Base-by-base conservation (phyloP, 1,284 basidiomycete genomes). In the Schizophyllum amplum region DNA sequence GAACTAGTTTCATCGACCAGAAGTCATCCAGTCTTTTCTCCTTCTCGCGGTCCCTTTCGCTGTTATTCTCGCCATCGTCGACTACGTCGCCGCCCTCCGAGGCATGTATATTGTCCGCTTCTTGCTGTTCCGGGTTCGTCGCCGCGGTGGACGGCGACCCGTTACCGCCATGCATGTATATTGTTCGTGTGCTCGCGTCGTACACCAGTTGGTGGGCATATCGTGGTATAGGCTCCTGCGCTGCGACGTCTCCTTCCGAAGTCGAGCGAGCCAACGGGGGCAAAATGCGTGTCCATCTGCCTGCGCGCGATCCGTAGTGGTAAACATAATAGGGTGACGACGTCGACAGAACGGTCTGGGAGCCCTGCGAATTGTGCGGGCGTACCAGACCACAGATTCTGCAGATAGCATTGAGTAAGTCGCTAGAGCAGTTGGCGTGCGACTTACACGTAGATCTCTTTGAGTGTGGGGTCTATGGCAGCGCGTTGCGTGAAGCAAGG, bases 121-220 rank as follows among this genome's bases (percentile, higher is more conserved):
- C 59, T 24, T 57, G 55, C 24, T 59, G 62, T 24, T 63, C 62
- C 25, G 67, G 65, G 55, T 53, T 64, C 52, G 71, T 61, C 0
- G 83, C 83, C 2, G 78, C 33, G 33, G 33, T 42, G 13, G 33
- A 9, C 33, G 33, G 11, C 33, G 33, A 42, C 33, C 33, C 78
- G 68, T 87, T 88, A 42, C 88, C 89, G 4, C 87, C 88, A 61
- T 90, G 86, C 70, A 90, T 73, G 63, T 80, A 90, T 4, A 83
- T 71, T 25, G 72, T 76, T 60, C 75, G 79, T 27, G 78, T 78
- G 25, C 66, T 69, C 0, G 77, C 70, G 63, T 89, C 82, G 62
- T 89, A 90, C 27, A 86, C 86, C 7, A 88, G 80, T 65, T 90
- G 86, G 65, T 90, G 86, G 4, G 87, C 88, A 64, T 85, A 89